Evolutionary conservation across 179 eudicot species (phyloP), one percentile per base, ranked within the genome.

Genomic region (Vitellaria paradoxa): DNA sequence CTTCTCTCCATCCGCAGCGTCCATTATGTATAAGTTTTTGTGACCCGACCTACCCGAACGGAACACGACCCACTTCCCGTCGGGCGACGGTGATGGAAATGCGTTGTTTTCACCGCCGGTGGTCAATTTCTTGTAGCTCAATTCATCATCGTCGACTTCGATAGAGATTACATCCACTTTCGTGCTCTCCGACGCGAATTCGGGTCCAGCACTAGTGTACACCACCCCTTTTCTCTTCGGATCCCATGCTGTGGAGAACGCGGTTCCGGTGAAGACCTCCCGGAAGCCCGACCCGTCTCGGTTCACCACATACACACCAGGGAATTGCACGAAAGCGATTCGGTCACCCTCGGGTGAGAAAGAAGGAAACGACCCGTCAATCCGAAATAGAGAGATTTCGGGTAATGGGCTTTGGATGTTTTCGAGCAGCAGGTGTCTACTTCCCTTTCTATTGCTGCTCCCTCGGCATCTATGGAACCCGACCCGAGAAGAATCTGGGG

Each of bases 381-480:
- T 40, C 72, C 97, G 87, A 76, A 92, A 88, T 0, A 89, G 60
- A 10, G 98, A 89, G 9, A 89, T 66, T 0, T 80, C 86, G 4
- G 82, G 72, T n/a, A 65, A 75, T 2, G 91, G 88, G 73, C 77
- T 87, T 20, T 74, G 73, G 2, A 92, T 57, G 72, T 87, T 88
- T 70, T 94, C 94, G 4, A 94, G 89, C 13, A 94, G 55, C 79
- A 94, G 76, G 26, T 81, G 79, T 2, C 77, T 70, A 8, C 65
- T 11, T 65, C 71, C 52, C 68, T 37, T 72, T 13, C 23, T 86
- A 18, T 77, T 81, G 21, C n/a, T 73, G 37, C 77, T 81, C 20
- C 92, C 94, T 81, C 92, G 81, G 63, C 98, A 94, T 77, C 68
- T 86, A 83, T 94, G 98, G 86, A 91, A 94, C 72, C 98, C 98